Evolutionary conservation across 208 protist species (phyloP).

Genomic region (Trypanosoma avium): DNA sequence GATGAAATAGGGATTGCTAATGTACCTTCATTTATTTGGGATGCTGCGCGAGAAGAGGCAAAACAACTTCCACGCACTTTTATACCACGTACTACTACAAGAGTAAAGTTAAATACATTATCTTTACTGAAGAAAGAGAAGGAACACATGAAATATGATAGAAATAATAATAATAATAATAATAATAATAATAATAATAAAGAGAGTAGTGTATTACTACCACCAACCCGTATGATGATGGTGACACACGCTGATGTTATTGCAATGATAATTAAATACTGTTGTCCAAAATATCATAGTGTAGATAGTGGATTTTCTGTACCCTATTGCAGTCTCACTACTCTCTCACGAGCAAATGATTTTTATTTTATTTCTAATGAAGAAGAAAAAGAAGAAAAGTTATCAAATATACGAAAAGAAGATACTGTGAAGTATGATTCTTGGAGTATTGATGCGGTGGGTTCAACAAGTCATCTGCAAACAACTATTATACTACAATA

Average conservation of each 20-base stretch:
- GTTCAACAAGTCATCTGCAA: constrained; percentile 55
- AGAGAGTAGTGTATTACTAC: constrained; percentile 39
- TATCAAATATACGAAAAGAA: constrained; percentile 8
- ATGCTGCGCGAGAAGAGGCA: constrained; percentile 40
- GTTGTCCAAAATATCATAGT: constrained; percentile 61
- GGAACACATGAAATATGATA: background rate
- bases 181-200: background rate
- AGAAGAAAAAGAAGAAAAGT: background rate
- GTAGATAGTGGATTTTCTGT: constrained; percentile 59
- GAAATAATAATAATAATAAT: background rate
- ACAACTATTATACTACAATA: constrained; percentile 73
- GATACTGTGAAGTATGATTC: no score
- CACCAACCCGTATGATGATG: constrained; percentile 66
- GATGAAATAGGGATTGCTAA: constrained; percentile 13
- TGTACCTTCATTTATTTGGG: constrained; percentile 41
- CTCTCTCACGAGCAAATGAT: constrained; percentile 66
- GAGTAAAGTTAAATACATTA: no score
- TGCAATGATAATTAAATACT: constrained; percentile 51
- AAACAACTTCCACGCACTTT: constrained; percentile 20
- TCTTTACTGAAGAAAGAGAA: background rate
- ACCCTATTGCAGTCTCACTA: constrained; percentile 78
- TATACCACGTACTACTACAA: background rate
- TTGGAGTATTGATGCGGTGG: no score
- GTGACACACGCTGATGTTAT: constrained; percentile 84
- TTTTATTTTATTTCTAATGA: constrained; percentile 39